These are phyloP conservation scores for Fragosphaeria purpurea DNA, from an alignment of 2,329 filamentous ascomycete genomes.

Conservation along the genomic window DNA sequence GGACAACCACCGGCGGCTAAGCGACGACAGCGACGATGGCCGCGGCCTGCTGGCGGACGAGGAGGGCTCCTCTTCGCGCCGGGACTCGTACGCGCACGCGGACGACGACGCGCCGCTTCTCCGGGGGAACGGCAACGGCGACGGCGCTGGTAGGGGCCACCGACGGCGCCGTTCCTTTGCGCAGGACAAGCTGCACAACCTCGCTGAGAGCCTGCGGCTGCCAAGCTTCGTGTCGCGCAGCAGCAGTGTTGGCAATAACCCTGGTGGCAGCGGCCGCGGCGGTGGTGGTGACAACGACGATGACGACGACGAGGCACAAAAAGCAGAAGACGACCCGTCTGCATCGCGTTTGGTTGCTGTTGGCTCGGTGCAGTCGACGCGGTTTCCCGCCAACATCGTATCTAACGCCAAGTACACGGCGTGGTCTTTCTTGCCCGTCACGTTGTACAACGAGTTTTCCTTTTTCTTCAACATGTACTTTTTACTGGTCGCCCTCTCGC, in stretches of 20 bases:
- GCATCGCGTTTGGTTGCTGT: constrained; percentile 67
- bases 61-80: constrained; percentile 37
- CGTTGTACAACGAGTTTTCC: constrained; percentile 96
- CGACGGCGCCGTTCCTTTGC: constrained; percentile 27
- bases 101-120: constrained; percentile 71
- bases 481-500: constrained; percentile 84
- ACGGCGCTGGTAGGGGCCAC: constrained; percentile 21
- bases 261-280: constrained; percentile 16
- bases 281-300: constrained; percentile 24
- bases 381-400: constrained; percentile 81
- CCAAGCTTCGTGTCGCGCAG: constrained; percentile 54
- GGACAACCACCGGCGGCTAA: constrained; percentile 36
- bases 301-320: constrained; percentile 36
- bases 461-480: constrained; percentile 99
- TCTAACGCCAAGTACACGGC: constrained; percentile 98
- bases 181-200: constrained; percentile 31
- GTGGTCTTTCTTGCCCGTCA: constrained; percentile 86
- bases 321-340: constrained; percentile 51
- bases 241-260: constrained; percentile 12
- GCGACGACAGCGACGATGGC: constrained; percentile 44
- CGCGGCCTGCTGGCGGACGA: constrained; percentile 10
- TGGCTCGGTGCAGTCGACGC: constrained; percentile 59
- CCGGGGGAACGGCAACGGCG: constrained; percentile 27
- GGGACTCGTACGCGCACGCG: constrained; percentile 48
- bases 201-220: constrained; percentile 46